Base-by-base conservation (phyloP, 768 basidiomycete genomes). In the Mycena belliarum region DNA sequence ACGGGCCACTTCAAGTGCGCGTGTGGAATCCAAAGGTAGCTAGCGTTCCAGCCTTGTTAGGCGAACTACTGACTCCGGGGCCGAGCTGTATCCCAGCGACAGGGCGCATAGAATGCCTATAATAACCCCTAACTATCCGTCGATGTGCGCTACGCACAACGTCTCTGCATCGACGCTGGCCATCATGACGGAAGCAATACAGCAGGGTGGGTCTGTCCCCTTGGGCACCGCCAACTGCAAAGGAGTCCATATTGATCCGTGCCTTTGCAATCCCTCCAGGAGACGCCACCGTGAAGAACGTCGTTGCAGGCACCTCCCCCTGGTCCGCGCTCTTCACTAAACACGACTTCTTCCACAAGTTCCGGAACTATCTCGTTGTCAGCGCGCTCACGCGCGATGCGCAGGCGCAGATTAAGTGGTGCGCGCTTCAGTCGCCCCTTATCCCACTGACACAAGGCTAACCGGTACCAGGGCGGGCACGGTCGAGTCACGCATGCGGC, bases 101-200 rank as follows among this genome's bases (percentile, higher is more conserved):
- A 80, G 91, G 52, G 83, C 91, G 11, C 97, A 99, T 72, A 84
- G 93, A 62, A 98, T 98, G 97, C 97, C 97, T 16, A 98, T 99
- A 68, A 98, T 99, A 66, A 98, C 97, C 1, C 97, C 97, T 1
- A 95, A 96, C 18, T 99, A 98, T 73, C 97, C 97, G 35, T 87
- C 95, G 3, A 99, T 99, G 33, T 35, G 96, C 72, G 86, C 96
- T 15, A 99, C 97, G 16, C 97, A 99, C 76, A 99, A 98, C 66
- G 95, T 98, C 57, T 94, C 94, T 42, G 83, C 85, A 38, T 97
- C 94, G 12, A 98, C 96, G 5, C 91, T 96, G 74, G 86, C 89
- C 79, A 91, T 99, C 55, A 92, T 97, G 79, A 94, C 88, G 0
- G 87, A 91, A 65, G 95, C 98, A 67, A 94, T 98, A 70, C 89